A percentile compares a stretch with the other conserved stretches of the same genome.
phyloP scores from a whole-genome alignment of 441 rosid genomes.

The Pelargonium australe region DNA sequence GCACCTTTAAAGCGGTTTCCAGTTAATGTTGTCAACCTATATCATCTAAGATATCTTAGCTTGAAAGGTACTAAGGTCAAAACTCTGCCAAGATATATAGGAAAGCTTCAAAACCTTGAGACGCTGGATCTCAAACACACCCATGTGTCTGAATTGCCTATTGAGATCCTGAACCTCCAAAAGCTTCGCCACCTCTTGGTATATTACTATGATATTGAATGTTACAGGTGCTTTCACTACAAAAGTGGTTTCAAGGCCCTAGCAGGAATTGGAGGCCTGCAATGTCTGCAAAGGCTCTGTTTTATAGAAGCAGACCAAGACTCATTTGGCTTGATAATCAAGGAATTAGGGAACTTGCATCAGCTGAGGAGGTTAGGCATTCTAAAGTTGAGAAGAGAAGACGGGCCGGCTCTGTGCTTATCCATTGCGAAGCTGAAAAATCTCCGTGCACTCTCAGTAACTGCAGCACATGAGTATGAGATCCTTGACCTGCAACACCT shows the following conservation, averaged over 20 bases:
- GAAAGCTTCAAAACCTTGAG: conserved; percentile 32
- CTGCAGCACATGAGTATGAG: conserved; percentile 21
- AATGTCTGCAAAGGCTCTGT: conserved; percentile 34
- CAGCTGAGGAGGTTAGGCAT: conserved; percentile 37
- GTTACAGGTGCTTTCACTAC: conserved; percentile 19
- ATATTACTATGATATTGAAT: conserved; percentile 19
- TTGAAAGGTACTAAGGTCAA: conserved; percentile 27
- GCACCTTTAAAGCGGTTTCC: conserved; percentile 25
- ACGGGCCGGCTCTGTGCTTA: conserved; percentile 30
- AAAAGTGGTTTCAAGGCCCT: conserved; percentile 32
- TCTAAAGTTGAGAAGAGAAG: conserved; percentile 27
- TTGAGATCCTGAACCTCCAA: conserved; percentile 23
- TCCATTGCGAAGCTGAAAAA: conserved; percentile 27
- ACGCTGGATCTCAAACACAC: conserved; percentile 38
- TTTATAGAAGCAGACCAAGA: conserved; percentile 28
- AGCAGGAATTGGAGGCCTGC: conserved; percentile 28
- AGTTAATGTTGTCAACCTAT: conserved; percentile 13
- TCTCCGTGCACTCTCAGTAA: conserved; percentile 29
- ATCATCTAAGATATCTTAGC: conserved; percentile 27
- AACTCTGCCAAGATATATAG: conserved; percentile 26
- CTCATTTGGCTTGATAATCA: conserved; percentile 2
- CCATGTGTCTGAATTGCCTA: conserved; percentile 26
- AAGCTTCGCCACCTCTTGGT: conserved; percentile 39
- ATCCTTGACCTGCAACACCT: conserved; percentile 24
- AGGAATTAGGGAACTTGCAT: conserved; percentile 28